phyloP scores from a whole-genome alignment of 352 stramenopile genomes.

The Phytophthora boehmeriae region DNA sequence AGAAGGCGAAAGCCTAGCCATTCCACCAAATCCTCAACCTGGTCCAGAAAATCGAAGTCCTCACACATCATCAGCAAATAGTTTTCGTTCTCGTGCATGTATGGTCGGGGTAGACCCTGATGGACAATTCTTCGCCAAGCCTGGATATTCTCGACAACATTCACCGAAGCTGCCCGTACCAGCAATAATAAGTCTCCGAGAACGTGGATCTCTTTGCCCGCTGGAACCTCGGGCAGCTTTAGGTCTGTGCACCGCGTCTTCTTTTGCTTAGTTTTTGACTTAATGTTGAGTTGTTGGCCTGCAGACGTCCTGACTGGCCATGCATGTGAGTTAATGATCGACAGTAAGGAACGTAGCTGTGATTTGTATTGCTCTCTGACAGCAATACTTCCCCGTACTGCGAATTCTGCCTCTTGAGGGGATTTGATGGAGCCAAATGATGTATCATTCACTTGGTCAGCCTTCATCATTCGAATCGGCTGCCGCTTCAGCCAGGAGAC shows the following conservation, averaged over 20 bases:
- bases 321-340: constrained; percentile 15
- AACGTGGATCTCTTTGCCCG: constrained; percentile 57
- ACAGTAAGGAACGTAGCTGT: constrained; percentile 33
- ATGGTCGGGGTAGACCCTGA: constrained; percentile 37
- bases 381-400: constrained; percentile 46
- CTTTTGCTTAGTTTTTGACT: constrained; percentile 4
- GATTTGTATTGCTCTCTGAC: constrained; percentile 60
- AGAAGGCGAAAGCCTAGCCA: constrained; percentile 61
- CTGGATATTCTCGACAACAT: constrained; percentile 58
- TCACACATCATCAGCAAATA: constrained; percentile 64
- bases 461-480: constrained; percentile 2
- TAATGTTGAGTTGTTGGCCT: neutral
- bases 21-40: constrained; percentile 35
- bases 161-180: constrained; percentile 55
- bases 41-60: constrained; percentile 61
- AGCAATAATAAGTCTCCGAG: constrained; percentile 62
- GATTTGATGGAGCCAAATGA: constrained; percentile 8
- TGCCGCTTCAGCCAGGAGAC: constrained; percentile 1
- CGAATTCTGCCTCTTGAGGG: constrained; percentile 43
- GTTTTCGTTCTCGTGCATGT: constrained; percentile 43
- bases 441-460: neutral
- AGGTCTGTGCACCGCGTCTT: neutral
- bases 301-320: neutral
- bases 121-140: constrained; percentile 49
- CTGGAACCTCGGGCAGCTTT: constrained; percentile 17